Evolutionary conservation across 2,329 filamentous ascomycete species (phyloP).

Genomic region (Blastomyces emzantsi): DNA sequence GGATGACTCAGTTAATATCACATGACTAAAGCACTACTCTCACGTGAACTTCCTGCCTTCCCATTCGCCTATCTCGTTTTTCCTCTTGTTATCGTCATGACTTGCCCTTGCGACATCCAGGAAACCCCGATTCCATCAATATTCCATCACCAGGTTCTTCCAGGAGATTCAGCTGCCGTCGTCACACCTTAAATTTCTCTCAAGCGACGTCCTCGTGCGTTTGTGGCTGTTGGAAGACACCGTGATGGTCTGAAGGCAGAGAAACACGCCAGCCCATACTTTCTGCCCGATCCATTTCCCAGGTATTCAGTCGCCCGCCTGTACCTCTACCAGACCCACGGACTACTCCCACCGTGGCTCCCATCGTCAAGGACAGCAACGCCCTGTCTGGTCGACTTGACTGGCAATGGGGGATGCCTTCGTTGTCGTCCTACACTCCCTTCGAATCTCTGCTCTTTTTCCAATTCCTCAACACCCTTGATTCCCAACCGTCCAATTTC

Average conservation of each 20-base stretch:
- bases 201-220: neutral
- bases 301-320: neutral
- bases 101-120: neutral
- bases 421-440: slow-evolving; percentile 61
- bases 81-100: neutral
- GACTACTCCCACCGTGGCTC: slow-evolving; percentile 27
- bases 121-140: neutral
- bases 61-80: neutral
- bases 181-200: neutral
- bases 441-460: slow-evolving; percentile 82
- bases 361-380: slow-evolving; percentile 24
- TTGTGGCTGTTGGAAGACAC: neutral
- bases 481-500: slow-evolving; percentile 58
- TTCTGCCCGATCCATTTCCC: neutral
- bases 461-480: slow-evolving; percentile 63
- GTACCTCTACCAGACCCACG: neutral
- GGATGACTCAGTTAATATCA: neutral
- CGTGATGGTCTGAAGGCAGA: slow-evolving; percentile 6
- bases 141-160: neutral
- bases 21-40: neutral
- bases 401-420: slow-evolving; percentile 48
- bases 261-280: neutral
- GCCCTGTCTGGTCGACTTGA: slow-evolving; percentile 31
- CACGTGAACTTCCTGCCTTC: neutral
- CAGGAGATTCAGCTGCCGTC: neutral